Base-by-base conservation (phyloP, 176 grass and related monocot genomes). In the Pontederia paniculata region DNA sequence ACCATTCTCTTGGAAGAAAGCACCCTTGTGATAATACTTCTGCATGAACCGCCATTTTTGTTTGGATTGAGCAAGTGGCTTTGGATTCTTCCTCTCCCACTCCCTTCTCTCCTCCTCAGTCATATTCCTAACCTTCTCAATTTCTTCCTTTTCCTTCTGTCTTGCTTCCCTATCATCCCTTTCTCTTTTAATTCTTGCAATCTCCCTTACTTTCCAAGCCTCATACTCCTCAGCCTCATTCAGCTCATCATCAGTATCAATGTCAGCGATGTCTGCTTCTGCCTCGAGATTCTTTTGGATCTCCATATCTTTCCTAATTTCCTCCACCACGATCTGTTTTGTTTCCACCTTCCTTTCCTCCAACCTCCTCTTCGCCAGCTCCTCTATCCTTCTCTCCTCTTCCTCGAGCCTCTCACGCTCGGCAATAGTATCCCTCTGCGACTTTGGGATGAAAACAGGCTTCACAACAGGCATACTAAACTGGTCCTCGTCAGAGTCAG, bases 41-140 rank as follows among this genome's bases (percentile, higher is more conserved):
- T 95, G 90, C 90, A 95, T 95, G 31, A 89, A 95, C 63, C 62
- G 86, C 90, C 90, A 95, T 77, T 95, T 95, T 59, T 89, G 81
- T 22, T 95, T 95, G 6, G 21, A 52, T 11, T 61, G 45, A 4
- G 13, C 9, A 19, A 66, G 50, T n/a, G 57, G 55, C 58, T 83
- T 95, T 0, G 81, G 85, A 58, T 95, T 95, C 74, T 77, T 78
- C 41, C 63, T 50, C 78, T 89, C 89, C 85, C 85, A 95, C 60
- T 89, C 85, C 12, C 85, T 62, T 15, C 89, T 83, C 76, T 95
- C 85, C 50, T 95, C 85, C 74, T 95, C 89, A 0, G 85, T 95
- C 89, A 95, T 89, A 66, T 95, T 95, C 81, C 89, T 86, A 19
- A 95, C 72, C 73, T 80, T 95, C 55, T 89, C 90, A 2, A 96